Conservation (phyloP, 805 yeast genomes). For the Zygosaccharomyces siamensis region DNA sequence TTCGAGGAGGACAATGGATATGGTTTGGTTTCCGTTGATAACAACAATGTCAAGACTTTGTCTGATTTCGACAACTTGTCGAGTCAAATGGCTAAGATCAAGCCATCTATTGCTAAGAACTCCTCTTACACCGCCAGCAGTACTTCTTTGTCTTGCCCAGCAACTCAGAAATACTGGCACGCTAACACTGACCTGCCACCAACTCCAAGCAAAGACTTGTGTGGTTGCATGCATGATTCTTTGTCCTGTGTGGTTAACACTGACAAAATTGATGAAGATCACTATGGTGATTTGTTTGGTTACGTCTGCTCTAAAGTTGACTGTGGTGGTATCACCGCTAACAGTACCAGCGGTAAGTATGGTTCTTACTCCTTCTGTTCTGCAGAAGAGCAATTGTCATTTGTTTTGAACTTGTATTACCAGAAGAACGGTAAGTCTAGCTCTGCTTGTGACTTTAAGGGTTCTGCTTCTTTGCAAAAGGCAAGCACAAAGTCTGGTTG, state of each 20-base stretch:
- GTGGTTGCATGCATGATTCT: slow-evolving; percentile 58
- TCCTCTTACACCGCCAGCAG: slow-evolving; percentile 39
- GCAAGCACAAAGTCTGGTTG: slow-evolving; percentile 52
- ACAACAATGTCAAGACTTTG: slow-evolving; percentile 51
- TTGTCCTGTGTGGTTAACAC: slow-evolving; percentile 53
- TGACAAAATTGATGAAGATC: slow-evolving; percentile 47
- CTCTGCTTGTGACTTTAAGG: slow-evolving; percentile 62
- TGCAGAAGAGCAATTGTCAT: slow-evolving; percentile 59
- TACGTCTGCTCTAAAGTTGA: slow-evolving; percentile 51
- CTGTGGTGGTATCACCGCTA: slow-evolving; percentile 57
- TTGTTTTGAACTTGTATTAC: slow-evolving; percentile 62
- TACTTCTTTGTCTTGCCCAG: slow-evolving; percentile 57
- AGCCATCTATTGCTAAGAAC: slow-evolving; percentile 48
- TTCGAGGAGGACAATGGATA: slow-evolving; percentile 70
- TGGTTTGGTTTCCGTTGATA: slow-evolving; percentile 59
- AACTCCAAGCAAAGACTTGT: slow-evolving; percentile 60
- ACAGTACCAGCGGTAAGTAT: slow-evolving; percentile 62
- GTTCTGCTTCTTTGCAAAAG: slow-evolving; percentile 53
- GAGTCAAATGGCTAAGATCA: slow-evolving; percentile 48
- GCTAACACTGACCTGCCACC: slow-evolving; percentile 73
- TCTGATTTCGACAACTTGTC: slow-evolving; percentile 61
- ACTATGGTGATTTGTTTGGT: slow-evolving; percentile 56
- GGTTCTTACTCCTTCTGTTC: slow-evolving; percentile 74
- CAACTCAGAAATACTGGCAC: slow-evolving; percentile 51
- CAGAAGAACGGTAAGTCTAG: slow-evolving; percentile 39